Conservation (phyloP, 2,329 filamentous ascomycete genomes). For the Uncinocarpus reesii region DNA sequence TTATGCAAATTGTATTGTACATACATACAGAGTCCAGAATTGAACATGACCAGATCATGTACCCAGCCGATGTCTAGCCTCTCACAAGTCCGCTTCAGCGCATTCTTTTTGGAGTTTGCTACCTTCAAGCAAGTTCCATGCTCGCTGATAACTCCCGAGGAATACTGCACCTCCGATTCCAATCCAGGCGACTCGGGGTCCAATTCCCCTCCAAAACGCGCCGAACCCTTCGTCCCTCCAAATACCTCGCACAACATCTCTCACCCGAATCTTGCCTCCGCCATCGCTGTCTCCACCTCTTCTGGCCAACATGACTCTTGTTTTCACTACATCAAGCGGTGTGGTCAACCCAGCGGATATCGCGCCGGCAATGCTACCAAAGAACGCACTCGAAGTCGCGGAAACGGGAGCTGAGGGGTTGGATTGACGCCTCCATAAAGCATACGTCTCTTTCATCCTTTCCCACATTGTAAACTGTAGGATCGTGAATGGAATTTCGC, state of each 20-base stretch:
- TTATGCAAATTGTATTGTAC: no score
- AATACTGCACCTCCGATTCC: slow-evolving; percentile 90
- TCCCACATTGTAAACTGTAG: slow-evolving; percentile 98
- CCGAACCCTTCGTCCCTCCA: slow-evolving; percentile 40
- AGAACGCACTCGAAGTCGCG: slow-evolving; percentile 69
- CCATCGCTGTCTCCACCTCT: slow-evolving; percentile 47
- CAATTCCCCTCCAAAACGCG: slow-evolving; percentile 46
- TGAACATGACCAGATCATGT: neutral
- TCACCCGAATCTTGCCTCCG: slow-evolving; percentile 25
- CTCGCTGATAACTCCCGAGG: slow-evolving; percentile 84
- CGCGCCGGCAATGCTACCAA: slow-evolving; percentile 73
- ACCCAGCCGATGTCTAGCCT: neutral
- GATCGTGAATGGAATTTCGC: slow-evolving; percentile 94
- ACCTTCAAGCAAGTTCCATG: slow-evolving; percentile 58
- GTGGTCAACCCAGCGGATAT: slow-evolving; percentile 83
- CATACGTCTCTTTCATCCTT: slow-evolving; percentile 57
- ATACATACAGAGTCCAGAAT: neutral
- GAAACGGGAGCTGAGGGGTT: slow-evolving; percentile 40
- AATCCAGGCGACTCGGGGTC: slow-evolving; percentile 86
- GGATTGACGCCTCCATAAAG: slow-evolving; percentile 25
- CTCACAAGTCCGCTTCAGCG: neutral
- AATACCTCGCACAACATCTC: slow-evolving; percentile 53
- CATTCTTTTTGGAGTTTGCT: slow-evolving; percentile 1
- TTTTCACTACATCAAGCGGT: slow-evolving; percentile 93
- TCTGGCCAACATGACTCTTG: slow-evolving; percentile 80